These are phyloP conservation scores for Bromus sterilis DNA, from an alignment of 176 grass and related monocot genomes.

Conservation along the genomic window DNA sequence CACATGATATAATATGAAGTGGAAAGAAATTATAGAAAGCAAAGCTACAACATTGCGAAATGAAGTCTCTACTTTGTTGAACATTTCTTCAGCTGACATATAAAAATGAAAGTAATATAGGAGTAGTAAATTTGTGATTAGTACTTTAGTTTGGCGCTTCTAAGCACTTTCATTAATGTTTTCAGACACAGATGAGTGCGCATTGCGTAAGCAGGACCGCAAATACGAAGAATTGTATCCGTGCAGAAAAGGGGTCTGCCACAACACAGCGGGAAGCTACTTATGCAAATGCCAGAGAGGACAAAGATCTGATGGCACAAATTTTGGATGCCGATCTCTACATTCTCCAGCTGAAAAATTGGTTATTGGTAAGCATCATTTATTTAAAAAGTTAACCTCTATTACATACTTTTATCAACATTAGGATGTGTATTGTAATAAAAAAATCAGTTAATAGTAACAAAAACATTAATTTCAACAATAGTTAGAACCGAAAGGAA, in stretches of 20 bases:
- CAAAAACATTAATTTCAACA: background rate
- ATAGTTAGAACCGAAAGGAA: background rate
- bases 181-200: conserved; percentile 5
- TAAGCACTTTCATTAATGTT: background rate
- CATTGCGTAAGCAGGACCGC: background rate
- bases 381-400: no score
- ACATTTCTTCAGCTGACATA: background rate
- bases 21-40: background rate
- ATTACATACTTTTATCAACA: background rate
- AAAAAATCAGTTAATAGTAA: background rate
- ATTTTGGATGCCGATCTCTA: background rate
- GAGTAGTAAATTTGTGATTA: background rate
- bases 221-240: background rate
- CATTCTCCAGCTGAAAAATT: background rate
- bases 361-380: background rate
- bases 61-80: background rate
- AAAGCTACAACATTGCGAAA: background rate
- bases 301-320: background rate
- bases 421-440: background rate
- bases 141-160: background rate
- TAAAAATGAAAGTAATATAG: background rate
- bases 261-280: background rate
- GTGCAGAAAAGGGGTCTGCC: background rate
- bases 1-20: background rate
- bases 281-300: background rate